Percentiles rank a stretch among this genome's conserved stretches.
phyloP scores from a whole-genome alignment of 768 basidiomycete genomes.

The Macrocybe gigantea region DNA sequence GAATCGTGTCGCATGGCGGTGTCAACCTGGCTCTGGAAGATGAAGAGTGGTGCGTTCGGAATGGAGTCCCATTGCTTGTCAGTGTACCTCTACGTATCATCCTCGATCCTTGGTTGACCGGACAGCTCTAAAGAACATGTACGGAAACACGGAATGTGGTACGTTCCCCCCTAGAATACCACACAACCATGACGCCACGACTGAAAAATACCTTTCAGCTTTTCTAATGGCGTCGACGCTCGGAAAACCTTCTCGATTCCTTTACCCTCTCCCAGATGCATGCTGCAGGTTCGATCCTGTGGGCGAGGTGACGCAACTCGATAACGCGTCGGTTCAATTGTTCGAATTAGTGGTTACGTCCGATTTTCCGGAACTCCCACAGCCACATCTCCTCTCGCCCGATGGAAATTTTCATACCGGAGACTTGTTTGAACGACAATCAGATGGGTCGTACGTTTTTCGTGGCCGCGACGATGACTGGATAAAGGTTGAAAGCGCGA shows the following conservation, averaged over 20 bases:
- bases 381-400: constrained; percentile 37
- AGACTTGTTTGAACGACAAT: constrained; percentile 54
- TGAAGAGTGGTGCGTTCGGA: constrained; percentile 62
- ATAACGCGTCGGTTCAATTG: constrained; percentile 42
- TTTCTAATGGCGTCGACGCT: constrained; percentile 52
- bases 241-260: constrained; percentile 29
- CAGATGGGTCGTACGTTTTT: constrained; percentile 44
- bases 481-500: constrained; percentile 65
- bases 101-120: no score
- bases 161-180: constrained; percentile 48
- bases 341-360: constrained; percentile 55
- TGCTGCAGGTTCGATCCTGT: constrained; percentile 48
- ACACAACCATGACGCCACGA: no score
- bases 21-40: constrained; percentile 40
- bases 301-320: constrained; percentile 27
- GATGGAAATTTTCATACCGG: constrained; percentile 69
- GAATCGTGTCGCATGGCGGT: no score
- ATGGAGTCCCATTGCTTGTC: constrained; percentile 50
- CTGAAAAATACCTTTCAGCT: constrained; percentile 24
- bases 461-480: constrained; percentile 66
- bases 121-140: constrained; percentile 50
- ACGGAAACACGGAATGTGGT: constrained; percentile 79
- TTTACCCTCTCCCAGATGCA: constrained; percentile 27
- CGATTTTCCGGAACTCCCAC: constrained; percentile 54
- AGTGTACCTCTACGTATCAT: no score